Conservation (phyloP, 75 land plant species). For the Pinus taeda region DNA sequence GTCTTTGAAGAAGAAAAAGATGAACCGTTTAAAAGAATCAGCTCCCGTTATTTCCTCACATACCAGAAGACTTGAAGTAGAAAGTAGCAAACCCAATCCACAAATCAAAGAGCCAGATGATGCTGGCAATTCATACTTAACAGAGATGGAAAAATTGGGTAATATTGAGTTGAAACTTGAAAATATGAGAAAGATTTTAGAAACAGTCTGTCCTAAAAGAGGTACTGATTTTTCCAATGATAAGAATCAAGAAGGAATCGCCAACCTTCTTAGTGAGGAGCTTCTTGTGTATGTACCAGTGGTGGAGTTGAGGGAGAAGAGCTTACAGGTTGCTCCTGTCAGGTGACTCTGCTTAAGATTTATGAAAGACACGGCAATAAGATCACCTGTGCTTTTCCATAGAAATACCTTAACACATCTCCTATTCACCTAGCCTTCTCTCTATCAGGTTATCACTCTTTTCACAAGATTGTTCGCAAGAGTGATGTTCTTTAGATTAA, state of each 20-base stretch:
- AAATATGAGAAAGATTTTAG: slow-evolving; percentile 21
- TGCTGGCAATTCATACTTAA: slow-evolving; percentile 13
- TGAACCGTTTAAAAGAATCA: slow-evolving; percentile 10
- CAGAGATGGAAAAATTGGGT: slow-evolving; percentile 42
- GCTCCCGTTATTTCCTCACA: not conserved
- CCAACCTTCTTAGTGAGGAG: slow-evolving; percentile 5
- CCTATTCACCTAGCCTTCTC: not conserved
- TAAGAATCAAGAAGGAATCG: slow-evolving; percentile 6
- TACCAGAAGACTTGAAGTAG: not conserved
- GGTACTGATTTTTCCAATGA: not conserved
- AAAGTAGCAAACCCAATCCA: not conserved
- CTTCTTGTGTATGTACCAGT: slow-evolving; percentile 52
- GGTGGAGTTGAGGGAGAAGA: slow-evolving; percentile 51
- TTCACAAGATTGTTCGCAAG: slow-evolving; percentile 1
- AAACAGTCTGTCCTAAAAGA: not conserved
- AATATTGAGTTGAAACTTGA: slow-evolving; percentile 27
- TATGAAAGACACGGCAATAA: not conserved
- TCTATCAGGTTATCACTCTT: not conserved
- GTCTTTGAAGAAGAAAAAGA: slow-evolving; percentile 68
- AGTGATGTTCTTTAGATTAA: not conserved
- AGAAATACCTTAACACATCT: not conserved
- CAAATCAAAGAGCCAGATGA: slow-evolving; percentile 3
- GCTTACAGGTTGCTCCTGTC: slow-evolving; percentile 5
- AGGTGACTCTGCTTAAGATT: slow-evolving; percentile 1
- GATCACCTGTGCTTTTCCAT: not conserved